Base-by-base conservation (phyloP, 306 rosid species). In the Acacia melanoxylon region DNA sequence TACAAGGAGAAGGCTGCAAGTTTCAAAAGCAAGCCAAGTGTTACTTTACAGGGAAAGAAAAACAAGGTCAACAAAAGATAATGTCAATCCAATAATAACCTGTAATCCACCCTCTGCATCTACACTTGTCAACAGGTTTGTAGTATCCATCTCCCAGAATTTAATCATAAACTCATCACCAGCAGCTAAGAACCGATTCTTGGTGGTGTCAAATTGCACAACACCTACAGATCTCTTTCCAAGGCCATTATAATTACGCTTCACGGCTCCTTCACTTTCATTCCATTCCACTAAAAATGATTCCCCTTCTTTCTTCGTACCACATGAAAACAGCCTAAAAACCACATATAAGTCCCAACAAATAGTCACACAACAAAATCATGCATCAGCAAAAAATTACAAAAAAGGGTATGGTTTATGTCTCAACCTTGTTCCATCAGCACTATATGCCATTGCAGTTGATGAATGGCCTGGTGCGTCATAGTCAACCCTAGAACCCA, bases 231-330 rank as follows among this genome's bases (percentile, higher is more conserved):
- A 84, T 78, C 97, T 90, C 89, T 94, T 96, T 81, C 92, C 94
- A 85, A 96, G 92, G 74, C 99, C 99, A 80, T 92, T 89, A 79
- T 88, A 96, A 27, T 94, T 80, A 41, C 97, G 94, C 88, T 91
- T 96, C 27, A 96, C 99, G 49, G 99, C 98, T 81, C 99, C 99
- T 88, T 96, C 99, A 84, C 98, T 96, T 89, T 96, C 99, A 87
- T 96, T 96, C 99, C 99, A 96, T 83, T 96, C 99, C 81, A 96
- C 99, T 74, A 96, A 85, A 90, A 74, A 90, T 25, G 99, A 96
- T 51, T 96, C 99, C 69, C 99, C 99, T 90, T 96, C 98, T 89
- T 94, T 96, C 80, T 91, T 96, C 72, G 99, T 89, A 82, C 99
- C 99, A 62, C 98, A 96, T 15, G 99, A 96, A 86, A 96, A 94